These are phyloP conservation scores for Hymenoscyphus salicellus DNA, from an alignment of 2,329 filamentous ascomycete species.

Conservation along the genomic window DNA sequence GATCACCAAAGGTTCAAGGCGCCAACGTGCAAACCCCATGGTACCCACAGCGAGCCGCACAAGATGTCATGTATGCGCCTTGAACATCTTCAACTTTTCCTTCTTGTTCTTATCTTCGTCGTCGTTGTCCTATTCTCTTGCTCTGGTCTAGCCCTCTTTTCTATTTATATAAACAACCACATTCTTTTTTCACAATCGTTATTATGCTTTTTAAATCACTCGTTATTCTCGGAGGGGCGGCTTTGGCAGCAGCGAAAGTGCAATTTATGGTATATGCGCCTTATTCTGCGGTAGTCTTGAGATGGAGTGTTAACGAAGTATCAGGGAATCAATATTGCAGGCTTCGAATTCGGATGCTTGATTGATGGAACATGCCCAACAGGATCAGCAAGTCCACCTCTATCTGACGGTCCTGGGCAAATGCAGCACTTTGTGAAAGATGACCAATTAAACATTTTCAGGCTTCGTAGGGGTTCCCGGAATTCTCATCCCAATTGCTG, in stretches of 20 bases:
- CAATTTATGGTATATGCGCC: conserved; percentile 21
- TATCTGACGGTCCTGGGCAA: conserved; percentile 28
- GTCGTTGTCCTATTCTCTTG: background rate
- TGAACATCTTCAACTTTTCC: background rate
- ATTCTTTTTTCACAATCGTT: conserved; percentile 14
- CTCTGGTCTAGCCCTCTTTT: conserved; percentile 1
- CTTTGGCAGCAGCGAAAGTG: conserved; percentile 21
- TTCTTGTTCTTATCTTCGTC: background rate
- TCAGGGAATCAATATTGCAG: conserved; percentile 43
- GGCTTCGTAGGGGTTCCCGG: conserved; percentile 55
- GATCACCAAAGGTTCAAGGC: background rate
- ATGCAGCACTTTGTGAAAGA: conserved; percentile 52
- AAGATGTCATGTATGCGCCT: conserved; percentile 1
- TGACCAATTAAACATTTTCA: conserved; percentile 55
- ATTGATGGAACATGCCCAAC: conserved; percentile 37
- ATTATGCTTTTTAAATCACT: conserved; percentile 20
- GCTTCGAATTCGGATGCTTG: conserved; percentile 47
- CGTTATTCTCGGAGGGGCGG: conserved; percentile 14
- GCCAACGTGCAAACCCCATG: background rate
- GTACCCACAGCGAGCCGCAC: background rate
- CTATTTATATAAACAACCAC: background rate
- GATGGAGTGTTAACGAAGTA: background rate
- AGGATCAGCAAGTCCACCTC: conserved; percentile 16
- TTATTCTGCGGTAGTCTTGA: background rate
- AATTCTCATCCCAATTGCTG: conserved; percentile 59